These are phyloP conservation scores for Clonostachys rhizophaga DNA, from an alignment of 2,329 filamentous ascomycete species.

Conservation along the genomic window DNA sequence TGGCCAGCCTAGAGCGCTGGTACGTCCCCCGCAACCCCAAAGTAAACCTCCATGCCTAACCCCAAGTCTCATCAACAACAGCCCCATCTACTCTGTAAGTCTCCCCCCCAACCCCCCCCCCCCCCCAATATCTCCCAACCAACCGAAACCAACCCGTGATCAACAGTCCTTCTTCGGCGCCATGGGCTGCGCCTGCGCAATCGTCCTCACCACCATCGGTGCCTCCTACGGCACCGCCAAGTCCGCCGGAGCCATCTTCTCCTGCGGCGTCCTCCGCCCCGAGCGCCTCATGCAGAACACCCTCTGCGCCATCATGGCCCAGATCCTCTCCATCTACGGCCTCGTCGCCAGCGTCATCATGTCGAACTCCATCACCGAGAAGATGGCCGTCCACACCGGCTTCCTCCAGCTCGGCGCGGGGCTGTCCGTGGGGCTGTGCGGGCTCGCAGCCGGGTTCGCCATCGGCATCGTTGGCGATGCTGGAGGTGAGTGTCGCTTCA, in stretches of 20 bases:
- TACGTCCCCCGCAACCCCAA: slow-evolving; percentile 7
- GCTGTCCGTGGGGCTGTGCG: slow-evolving; percentile 35
- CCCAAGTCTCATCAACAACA: slow-evolving; percentile 7
- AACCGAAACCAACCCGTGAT: not conserved
- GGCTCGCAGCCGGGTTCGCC: slow-evolving; percentile 38
- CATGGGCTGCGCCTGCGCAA: slow-evolving; percentile 34
- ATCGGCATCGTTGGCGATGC: slow-evolving; percentile 41
- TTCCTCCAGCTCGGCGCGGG: slow-evolving; percentile 39
- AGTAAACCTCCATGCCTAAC: slow-evolving; percentile 1
- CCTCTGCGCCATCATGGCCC: slow-evolving; percentile 40
- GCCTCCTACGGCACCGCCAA: slow-evolving; percentile 38
- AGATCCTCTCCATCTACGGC: slow-evolving; percentile 42
- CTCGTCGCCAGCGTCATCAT: slow-evolving; percentile 39
- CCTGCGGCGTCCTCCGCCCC: slow-evolving; percentile 35
- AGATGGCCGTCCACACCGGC: slow-evolving; percentile 34
- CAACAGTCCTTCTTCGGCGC: slow-evolving; percentile 34
- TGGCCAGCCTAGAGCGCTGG: slow-evolving; percentile 29
- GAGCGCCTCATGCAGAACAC: slow-evolving; percentile 38
- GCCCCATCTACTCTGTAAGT: slow-evolving; percentile 39
- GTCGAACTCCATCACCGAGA: slow-evolving; percentile 29
- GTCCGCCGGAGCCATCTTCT: slow-evolving; percentile 35
- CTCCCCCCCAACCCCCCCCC: not conserved
- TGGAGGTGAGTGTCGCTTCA: slow-evolving; percentile 23
- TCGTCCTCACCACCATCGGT: slow-evolving; percentile 47
- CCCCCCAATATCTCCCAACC: not conserved